Conservation (phyloP, 129 eudicot genomes). For the Glebionis coronaria region DNA sequence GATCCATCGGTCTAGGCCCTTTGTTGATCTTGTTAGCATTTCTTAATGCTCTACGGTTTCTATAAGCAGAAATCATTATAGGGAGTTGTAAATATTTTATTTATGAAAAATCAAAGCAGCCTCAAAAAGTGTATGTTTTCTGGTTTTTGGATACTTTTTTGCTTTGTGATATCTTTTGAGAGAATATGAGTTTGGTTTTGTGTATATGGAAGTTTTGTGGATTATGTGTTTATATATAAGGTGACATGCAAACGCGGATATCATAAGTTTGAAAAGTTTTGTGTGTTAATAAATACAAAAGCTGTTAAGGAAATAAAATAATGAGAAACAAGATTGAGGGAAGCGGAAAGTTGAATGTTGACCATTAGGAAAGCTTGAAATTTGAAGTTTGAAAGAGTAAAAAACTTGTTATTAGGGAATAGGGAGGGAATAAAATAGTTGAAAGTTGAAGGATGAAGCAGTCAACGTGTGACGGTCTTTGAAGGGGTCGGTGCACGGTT, state of each 20-base stretch:
- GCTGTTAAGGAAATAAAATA: background rate
- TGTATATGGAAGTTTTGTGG: background rate
- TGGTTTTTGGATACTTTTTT: background rate
- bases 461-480: constrained; percentile 27
- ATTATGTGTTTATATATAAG: constrained; percentile 8
- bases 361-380: constrained; percentile 21
- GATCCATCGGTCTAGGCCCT: background rate
- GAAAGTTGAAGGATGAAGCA: constrained; percentile 9
- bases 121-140: background rate
- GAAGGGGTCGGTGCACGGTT: constrained; percentile 30
- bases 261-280: constrained; percentile 35
- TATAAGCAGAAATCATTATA: constrained; percentile 44
- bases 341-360: constrained; percentile 34
- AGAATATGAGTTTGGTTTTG: constrained; percentile 20
- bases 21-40: constrained; percentile 36
- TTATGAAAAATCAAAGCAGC: background rate
- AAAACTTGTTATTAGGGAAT: no score
- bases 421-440: no score
- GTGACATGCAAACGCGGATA: constrained; percentile 34
- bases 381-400: constrained; percentile 32
- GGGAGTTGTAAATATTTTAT: background rate
- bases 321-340: constrained; percentile 5
- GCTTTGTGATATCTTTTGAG: background rate
- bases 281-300: background rate
- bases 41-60: constrained; percentile 37